Evolutionary conservation across 352 stramenopile genomes (phyloP).

Genomic region (Globisporangium iwayamae): DNA sequence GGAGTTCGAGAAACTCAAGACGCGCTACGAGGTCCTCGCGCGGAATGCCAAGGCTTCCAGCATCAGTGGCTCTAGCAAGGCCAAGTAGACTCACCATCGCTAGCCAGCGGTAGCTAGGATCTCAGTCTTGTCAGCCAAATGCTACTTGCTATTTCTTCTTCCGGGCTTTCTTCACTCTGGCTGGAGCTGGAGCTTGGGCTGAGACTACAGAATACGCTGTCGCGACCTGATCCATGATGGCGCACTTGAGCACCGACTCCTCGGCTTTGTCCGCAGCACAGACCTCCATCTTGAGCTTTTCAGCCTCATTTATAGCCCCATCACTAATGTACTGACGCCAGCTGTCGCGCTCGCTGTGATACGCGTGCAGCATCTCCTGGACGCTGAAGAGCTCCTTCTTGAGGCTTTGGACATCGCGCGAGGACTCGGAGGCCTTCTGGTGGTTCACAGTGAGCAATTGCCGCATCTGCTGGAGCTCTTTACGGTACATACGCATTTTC

Average conservation of each 20-base stretch:
- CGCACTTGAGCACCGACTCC: conserved; percentile 31
- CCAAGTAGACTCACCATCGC: neutral
- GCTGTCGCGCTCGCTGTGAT: conserved; percentile 16
- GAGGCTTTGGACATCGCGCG: conserved; percentile 44
- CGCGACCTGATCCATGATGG: conserved; percentile 46
- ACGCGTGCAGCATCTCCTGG: conserved; percentile 40
- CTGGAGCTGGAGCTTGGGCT: neutral
- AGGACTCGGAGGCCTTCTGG: conserved; percentile 39
- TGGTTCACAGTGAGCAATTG: conserved; percentile 48
- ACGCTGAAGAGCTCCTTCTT: conserved; percentile 47
- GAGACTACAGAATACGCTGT: neutral
- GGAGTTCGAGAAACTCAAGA: conserved; percentile 67
- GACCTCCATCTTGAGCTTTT: conserved; percentile 14
- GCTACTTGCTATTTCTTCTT: neutral
- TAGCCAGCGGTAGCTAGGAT: neutral
- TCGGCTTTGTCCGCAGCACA: conserved; percentile 20
- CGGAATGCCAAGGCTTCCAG: conserved; percentile 2
- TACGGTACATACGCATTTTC: conserved; percentile 20
- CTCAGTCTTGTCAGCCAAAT: neutral
- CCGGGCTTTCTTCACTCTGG: neutral
- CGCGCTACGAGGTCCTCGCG: conserved; percentile 47
- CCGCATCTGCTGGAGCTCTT: conserved; percentile 40
- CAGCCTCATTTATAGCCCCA: neutral
- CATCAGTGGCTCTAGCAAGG: neutral
- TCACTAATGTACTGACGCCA: conserved; percentile 2